A percentile compares a stretch with the other conserved stretches of the same genome.
These are phyloP conservation scores for Aspergillus cavernicola DNA, from an alignment of 495 filamentous ascomycete species.

Conservation along the genomic window DNA sequence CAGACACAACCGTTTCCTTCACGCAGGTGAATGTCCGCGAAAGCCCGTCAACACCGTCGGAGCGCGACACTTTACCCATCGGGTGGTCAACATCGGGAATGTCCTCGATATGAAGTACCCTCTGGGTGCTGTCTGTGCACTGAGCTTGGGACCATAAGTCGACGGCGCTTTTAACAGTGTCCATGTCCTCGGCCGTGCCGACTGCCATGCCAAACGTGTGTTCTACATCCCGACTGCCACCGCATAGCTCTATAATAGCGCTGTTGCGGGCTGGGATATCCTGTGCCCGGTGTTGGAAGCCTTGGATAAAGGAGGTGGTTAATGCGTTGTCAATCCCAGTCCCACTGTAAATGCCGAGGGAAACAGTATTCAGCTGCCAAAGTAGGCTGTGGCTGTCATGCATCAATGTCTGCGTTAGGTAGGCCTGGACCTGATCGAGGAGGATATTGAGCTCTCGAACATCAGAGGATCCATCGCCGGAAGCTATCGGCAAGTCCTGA, in stretches of 20 bases:
- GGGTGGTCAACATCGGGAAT: not conserved
- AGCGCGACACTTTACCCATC: not conserved
- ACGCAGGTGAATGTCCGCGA: not conserved
- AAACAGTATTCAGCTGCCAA: not conserved
- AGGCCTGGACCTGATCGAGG: not conserved
- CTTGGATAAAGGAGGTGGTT: not conserved
- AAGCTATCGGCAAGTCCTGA: not conserved
- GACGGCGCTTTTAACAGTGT: not conserved
- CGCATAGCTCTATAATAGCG: slow-evolving; percentile 3
- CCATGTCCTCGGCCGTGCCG: not conserved
- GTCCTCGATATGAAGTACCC: not conserved
- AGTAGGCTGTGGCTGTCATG: not conserved
- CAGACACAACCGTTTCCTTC: slow-evolving; percentile 14
- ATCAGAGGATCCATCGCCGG: not conserved
- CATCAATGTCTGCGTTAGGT: not conserved
- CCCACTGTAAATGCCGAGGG: slow-evolving; percentile 6
- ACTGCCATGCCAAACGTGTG: slow-evolving; percentile 7
- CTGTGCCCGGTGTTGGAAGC: not conserved
- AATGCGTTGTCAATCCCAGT: not conserved
- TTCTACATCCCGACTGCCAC: not conserved
- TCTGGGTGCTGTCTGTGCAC: not conserved
- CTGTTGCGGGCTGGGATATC: not conserved
- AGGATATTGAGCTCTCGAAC: not conserved
- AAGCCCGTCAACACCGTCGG: not conserved
- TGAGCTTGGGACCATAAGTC: not conserved